Conservation (phyloP, 371 early-diverging fungal species). For the Massospora cicadina region DNA sequence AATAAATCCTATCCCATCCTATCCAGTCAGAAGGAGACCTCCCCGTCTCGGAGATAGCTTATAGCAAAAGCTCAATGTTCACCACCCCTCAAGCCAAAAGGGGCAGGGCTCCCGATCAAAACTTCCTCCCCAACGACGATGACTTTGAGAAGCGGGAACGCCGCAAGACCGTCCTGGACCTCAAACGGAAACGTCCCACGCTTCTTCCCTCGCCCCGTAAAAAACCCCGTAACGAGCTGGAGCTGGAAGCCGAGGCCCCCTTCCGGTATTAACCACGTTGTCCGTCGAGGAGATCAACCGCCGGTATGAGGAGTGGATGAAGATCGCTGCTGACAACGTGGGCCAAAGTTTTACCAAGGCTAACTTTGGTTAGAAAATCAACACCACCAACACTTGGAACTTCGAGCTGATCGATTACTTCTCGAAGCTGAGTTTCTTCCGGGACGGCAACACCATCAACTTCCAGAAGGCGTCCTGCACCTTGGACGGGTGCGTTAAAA, state of each 20-base stretch:
- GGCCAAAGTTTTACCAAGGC: not conserved
- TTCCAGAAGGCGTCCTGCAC: slow-evolving; percentile 99
- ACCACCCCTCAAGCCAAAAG: not conserved
- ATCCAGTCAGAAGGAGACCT: not conserved
- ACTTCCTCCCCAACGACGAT: slow-evolving; percentile 12
- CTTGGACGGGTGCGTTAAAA: slow-evolving; percentile 96
- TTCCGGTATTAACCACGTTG: slow-evolving; percentile 11
- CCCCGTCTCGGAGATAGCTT: not conserved
- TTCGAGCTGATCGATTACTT: slow-evolving; percentile 97
- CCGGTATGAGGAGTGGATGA: slow-evolving; percentile 81
- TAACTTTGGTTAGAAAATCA: slow-evolving; percentile 70
- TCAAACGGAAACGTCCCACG: slow-evolving; percentile 2
- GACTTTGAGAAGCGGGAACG: slow-evolving; percentile 9
- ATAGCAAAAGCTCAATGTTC: not conserved
- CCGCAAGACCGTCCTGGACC: slow-evolving; percentile 5
- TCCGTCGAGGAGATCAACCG: slow-evolving; percentile 14
- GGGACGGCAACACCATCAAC: slow-evolving; percentile 93
- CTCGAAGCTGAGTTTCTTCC: slow-evolving; percentile 81
- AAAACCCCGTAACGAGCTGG: not conserved
- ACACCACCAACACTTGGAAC: slow-evolving; percentile 92
- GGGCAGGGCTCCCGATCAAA: not conserved
- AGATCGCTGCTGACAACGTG: slow-evolving; percentile 92
- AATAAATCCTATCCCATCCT: not conserved
- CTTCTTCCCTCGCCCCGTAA: not conserved
- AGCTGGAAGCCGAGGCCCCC: not conserved